Conservation (phyloP, 805 yeast genomes). For the Monosporozyma yasuniensis region DNA sequence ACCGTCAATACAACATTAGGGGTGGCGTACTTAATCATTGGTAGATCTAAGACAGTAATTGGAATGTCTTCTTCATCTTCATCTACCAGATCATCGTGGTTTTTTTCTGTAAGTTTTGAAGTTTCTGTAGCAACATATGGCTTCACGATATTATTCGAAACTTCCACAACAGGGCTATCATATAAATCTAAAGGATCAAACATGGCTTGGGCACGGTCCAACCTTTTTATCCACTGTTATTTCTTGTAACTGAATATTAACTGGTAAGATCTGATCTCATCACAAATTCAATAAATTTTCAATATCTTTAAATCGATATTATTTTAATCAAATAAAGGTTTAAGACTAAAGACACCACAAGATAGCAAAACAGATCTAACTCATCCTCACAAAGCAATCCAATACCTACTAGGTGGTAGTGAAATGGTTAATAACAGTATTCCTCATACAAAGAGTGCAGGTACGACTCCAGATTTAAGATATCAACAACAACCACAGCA, state of each 20-base stretch:
- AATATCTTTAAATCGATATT: neutral
- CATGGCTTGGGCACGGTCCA: conserved; percentile 4
- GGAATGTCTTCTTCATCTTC: conserved; percentile 27
- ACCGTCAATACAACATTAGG: conserved; percentile 35
- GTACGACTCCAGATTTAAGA: neutral
- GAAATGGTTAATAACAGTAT: neutral
- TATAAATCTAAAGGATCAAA: conserved; percentile 34
- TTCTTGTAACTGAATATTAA: conserved; percentile 29
- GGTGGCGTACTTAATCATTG: conserved; percentile 41
- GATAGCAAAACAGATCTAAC: neutral
- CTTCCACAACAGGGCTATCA: conserved; percentile 7
- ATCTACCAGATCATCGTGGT: conserved; percentile 7
- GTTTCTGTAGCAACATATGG: neutral
- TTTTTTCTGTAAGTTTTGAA: neutral
- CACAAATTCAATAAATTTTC: neutral
- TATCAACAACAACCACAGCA: neutral
- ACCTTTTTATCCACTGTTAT: conserved; percentile 36
- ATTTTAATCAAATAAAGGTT: neutral
- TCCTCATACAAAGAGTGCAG: neutral
- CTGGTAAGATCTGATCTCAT: neutral
- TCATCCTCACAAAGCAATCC: neutral
- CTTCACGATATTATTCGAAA: neutral
- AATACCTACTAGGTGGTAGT: neutral
- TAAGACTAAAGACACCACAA: too few relatives aligned
- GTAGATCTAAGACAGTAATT: conserved; percentile 52